Conservation (phyloP, 306 rosid species). For the Dicorynia guianensis region DNA sequence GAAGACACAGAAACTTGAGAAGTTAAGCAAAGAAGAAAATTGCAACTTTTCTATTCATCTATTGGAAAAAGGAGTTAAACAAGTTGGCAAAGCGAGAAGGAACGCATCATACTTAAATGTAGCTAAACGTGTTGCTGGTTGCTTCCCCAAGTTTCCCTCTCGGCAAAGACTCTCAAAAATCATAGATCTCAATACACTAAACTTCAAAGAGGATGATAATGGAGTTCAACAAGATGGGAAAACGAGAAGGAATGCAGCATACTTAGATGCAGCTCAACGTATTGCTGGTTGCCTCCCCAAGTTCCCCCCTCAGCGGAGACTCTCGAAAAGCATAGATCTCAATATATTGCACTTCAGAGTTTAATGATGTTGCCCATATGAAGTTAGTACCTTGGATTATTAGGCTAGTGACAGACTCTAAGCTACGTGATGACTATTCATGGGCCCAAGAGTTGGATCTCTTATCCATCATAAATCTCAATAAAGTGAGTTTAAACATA, state of each 20-base stretch:
- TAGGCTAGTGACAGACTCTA: too few relatives aligned
- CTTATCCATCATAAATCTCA: too few relatives aligned
- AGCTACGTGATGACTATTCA: too few relatives aligned
- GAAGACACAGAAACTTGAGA: slow-evolving; percentile 54
- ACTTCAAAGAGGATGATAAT: slow-evolving; percentile 43
- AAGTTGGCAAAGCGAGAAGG: slow-evolving; percentile 32
- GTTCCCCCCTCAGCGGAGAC: slow-evolving; percentile 58
- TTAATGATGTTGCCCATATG: slow-evolving; percentile 36
- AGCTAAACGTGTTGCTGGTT: slow-evolving; percentile 56
- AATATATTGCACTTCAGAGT: slow-evolving; percentile 55
- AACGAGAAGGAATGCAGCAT: slow-evolving; percentile 35
- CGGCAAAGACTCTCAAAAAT: slow-evolving; percentile 49
- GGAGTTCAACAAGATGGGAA: slow-evolving; percentile 37
- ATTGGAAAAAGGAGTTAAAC: slow-evolving; percentile 37
- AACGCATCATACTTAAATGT: slow-evolving; percentile 47
- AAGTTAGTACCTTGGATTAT: too few relatives aligned
- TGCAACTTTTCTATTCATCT: too few relatives aligned
- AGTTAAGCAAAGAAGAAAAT: slow-evolving; percentile 49
- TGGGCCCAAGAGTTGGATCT: too few relatives aligned
- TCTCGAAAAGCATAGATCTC: slow-evolving; percentile 53
- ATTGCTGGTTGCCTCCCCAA: slow-evolving; percentile 65
- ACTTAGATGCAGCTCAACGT: slow-evolving; percentile 54
- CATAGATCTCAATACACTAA: slow-evolving; percentile 46
- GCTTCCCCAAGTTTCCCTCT: slow-evolving; percentile 70
- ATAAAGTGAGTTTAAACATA: too few relatives aligned